These are phyloP conservation scores for Coemansia sp. DNA, from an alignment of 192 early-diverging fungal genomes.

Conservation along the genomic window DNA sequence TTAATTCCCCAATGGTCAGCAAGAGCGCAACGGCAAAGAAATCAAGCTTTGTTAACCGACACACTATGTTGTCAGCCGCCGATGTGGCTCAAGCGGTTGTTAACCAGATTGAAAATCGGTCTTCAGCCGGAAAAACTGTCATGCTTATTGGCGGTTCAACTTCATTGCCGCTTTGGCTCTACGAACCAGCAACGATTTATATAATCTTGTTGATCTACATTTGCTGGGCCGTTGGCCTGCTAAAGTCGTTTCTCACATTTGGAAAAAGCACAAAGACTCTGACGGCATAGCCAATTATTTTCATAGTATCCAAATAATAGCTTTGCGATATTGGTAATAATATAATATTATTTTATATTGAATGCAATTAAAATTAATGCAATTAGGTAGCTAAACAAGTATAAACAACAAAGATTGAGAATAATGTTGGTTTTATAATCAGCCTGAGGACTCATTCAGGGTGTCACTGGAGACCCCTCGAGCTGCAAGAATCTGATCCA, in stretches of 20 bases:
- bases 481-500: slow-evolving; percentile 48
- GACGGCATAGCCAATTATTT: background rate
- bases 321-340: no score
- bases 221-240: slow-evolving; percentile 1
- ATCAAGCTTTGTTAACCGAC: slow-evolving; percentile 23
- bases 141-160: slow-evolving; percentile 29
- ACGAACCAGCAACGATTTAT: slow-evolving; percentile 1
- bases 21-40: slow-evolving; percentile 22
- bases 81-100: slow-evolving; percentile 40
- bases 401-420: background rate
- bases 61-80: slow-evolving; percentile 11
- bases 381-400: no score
- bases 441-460: background rate
- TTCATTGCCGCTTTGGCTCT: slow-evolving; percentile 29
- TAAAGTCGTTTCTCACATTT: slow-evolving; percentile 1
- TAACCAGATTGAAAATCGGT: slow-evolving; percentile 14
- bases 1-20: slow-evolving; percentile 54
- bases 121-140: slow-evolving; percentile 22
- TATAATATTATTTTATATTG: no score
- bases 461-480: slow-evolving; percentile 14
- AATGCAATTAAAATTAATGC: no score
- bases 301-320: background rate
- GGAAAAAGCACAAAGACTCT: background rate
- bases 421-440: background rate
- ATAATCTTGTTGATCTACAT: background rate